Conservation (phyloP, 1,284 basidiomycete genomes). For the Leccinum angustisporum region DNA sequence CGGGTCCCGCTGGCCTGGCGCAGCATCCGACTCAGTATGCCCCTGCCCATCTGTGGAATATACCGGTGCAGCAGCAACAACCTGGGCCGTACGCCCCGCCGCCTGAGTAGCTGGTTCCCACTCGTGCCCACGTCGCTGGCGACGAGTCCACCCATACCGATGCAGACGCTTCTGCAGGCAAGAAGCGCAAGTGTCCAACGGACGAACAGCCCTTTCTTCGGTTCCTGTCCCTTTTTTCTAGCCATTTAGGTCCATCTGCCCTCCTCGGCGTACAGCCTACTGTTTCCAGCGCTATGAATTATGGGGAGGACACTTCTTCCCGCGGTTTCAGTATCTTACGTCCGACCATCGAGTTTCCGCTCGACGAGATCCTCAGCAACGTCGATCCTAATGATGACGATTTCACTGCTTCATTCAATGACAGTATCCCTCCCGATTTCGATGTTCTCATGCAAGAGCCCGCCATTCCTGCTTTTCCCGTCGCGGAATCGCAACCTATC, state of each 20-base stretch:
- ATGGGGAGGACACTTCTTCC: constrained; percentile 63
- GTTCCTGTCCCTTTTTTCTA: constrained; percentile 70
- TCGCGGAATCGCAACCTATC: too few relatives aligned
- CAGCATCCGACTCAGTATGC: constrained; percentile 30
- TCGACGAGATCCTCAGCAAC: constrained; percentile 65
- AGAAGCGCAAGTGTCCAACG: constrained; percentile 35
- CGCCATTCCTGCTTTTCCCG: too few relatives aligned
- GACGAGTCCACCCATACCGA: constrained; percentile 28
- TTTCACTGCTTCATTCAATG: constrained; percentile 4
- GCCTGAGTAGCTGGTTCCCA: constrained; percentile 9
- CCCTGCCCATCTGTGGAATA: constrained; percentile 20
- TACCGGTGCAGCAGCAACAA: constrained; percentile 30
- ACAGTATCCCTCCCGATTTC: background rate
- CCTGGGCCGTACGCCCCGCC: constrained; percentile 39
- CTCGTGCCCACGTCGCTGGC: constrained; percentile 33
- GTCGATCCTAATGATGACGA: constrained; percentile 27
- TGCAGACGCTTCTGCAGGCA: constrained; percentile 35
- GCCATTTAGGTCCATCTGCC: constrained; percentile 73
- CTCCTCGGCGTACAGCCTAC: constrained; percentile 60
- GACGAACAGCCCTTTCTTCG: constrained; percentile 40
- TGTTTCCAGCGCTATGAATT: constrained; percentile 63
- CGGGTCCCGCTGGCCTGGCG: constrained; percentile 29
- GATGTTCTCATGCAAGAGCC: too few relatives aligned
- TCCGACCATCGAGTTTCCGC: constrained; percentile 76
- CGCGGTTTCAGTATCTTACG: constrained; percentile 64